Base-by-base conservation (phyloP, 2,329 filamentous ascomycete genomes). In the Aspergillus carbonarius region DNA sequence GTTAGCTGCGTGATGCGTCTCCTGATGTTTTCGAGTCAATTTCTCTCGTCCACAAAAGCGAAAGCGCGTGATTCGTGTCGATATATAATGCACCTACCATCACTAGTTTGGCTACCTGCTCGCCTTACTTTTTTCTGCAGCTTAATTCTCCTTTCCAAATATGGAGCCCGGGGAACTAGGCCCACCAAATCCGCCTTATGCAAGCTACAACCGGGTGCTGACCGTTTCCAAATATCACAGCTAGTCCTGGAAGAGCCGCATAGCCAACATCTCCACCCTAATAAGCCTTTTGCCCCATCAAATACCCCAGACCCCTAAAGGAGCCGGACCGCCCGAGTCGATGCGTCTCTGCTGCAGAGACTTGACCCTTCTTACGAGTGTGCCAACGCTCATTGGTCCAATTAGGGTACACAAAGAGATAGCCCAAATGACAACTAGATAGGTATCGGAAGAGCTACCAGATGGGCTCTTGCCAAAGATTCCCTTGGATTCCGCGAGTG, bases 401-500 rank as follows among this genome's bases (percentile, higher is more conserved):
- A 51, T 34, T 4, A 51, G 20, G 49, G 49, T 25, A 32, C 30
- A 32, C 30, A 32, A 32, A 32, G 30, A 32, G 30, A 32, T 32
- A 12, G 30, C 30, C 34, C 20, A 25, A 25, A 51, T 23, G 12
- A 37, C 49, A 25, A 25, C 49, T 10, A 51, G 12, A 25, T 37
- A 39, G 17, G 20, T 12, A 12, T 25, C 49, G 23, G 49, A 51
- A n/a, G 34, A 51, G 5, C 20, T 18, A 18, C 34, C 20, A n/a
- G 20, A 25, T 5, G 49, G 15, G 13, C 34, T 17, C 25, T 37
- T 7, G 8, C 34, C 34, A 4, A 39, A 51, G 30, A 32, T 32
- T 4, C 30, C 30, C 8, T 32, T 32, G 2, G 30, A 32, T 32
- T 90, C 82, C 0, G 88, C 88, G 0, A 92, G 72, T 0, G 87